Percentiles rank a stretch among this genome's conserved stretches.
Conservation (phyloP, 345 rosid species). For the Brassica cretica region DNA sequence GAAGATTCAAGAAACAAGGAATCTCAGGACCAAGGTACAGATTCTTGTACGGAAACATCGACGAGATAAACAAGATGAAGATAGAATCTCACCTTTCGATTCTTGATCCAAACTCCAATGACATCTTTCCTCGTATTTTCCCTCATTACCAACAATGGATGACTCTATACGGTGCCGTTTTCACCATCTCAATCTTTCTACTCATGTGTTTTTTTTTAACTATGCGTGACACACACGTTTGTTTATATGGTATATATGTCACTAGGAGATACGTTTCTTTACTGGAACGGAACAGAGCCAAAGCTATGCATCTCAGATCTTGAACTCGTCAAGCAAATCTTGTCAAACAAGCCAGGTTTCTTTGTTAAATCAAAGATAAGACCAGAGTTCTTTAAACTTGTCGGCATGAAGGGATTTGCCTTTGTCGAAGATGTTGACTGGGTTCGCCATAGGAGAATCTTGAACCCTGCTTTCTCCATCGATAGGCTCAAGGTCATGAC, state of each 20-base stretch:
- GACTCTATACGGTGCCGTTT: not conserved
- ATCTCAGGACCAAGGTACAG: conserved; percentile 18
- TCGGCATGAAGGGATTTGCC: not conserved
- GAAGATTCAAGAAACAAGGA: conserved; percentile 35
- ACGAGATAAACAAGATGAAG: not conserved
- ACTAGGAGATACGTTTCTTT: not conserved
- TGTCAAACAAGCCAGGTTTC: not conserved
- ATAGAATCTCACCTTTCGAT: not conserved
- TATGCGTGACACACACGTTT: not conserved
- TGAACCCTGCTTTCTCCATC: conserved; percentile 9
- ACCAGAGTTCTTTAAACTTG: not conserved
- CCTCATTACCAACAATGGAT: not conserved
- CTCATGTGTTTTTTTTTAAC: not conserved
- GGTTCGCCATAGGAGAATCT: conserved; percentile 1
- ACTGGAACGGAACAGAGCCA: conserved; percentile 6
- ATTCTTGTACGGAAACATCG: not conserved
- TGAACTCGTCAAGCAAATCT: not conserved
- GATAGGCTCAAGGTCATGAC: conserved; percentile 30
- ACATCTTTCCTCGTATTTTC: not conserved
- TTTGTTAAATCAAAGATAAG: not conserved
- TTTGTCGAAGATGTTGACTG: not conserved
- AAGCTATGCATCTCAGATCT: conserved; percentile 7
- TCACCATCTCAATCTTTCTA: not conserved
- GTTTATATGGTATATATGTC: not conserved
- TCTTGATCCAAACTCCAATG: not conserved